Evolutionary conservation across 2,329 filamentous ascomycete species (phyloP), one percentile per base, ranked within the genome.

Genomic region (Daldinia eschscholtzii): DNA sequence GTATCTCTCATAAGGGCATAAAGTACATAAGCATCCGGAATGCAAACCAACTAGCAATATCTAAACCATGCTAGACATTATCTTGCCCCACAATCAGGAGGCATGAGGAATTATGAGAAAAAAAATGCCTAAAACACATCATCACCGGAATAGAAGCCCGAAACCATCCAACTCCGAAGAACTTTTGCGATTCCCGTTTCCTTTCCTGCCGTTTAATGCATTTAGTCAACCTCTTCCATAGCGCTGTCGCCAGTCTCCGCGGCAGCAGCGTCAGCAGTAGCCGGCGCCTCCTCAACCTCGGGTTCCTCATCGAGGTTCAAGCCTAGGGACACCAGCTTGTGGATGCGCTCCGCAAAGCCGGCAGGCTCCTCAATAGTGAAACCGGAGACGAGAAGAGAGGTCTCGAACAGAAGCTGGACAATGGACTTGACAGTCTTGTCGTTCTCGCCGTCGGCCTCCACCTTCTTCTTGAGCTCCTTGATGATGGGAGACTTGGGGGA

Each of bases 201-300:
- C 67, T 75, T 76, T 72, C 72, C 75, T 73, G 57, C 69, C 60
- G 61, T 73, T 70, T 58, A 65, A 73, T 48, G 42, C 67, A 73
- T 78, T 87, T 97, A 99, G 89, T 99, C 96, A 81, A 99, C 96
- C 90, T 99, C 96, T 91, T 99, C 96, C 96, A 99, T 99, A 82
- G 94, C 91, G 86, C 92, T 97, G 90, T 97, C 94, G 77, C 91
- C 92, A 73, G 91, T 85, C 82, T 88, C 88, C 73, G 85, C 87
- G 68, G 90, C 84, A 64, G 89, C 85, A 65, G 89, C 83, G 72
- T 85, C 87, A 64, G 88, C 88, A 44, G 82, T 80, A 62, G 80
- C 80, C 68, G 86, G 86, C 63, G 84, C 84, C 68, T 87, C 87
- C 72, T 85, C 86, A 65, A 90, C 88, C 84, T 97, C 94, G 65